Conservation (phyloP, 768 basidiomycete species). For the Boletus rubroflammeus region DNA sequence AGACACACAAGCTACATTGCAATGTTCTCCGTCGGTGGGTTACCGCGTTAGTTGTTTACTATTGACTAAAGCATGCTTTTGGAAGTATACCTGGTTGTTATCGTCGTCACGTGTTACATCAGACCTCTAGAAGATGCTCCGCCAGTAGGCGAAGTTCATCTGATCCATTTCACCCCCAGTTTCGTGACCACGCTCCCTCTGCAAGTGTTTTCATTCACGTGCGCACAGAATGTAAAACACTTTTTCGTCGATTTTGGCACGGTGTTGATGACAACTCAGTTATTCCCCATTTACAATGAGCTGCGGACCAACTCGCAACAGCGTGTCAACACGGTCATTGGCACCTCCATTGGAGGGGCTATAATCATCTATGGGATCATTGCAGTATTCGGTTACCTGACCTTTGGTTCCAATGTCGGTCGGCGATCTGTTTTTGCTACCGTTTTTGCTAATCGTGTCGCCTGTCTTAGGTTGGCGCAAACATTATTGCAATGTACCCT, state of each 20-base stretch:
- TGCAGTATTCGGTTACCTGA: conserved; percentile 85
- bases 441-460: conserved; percentile 1
- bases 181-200: conserved; percentile 89
- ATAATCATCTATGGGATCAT: conserved; percentile 85
- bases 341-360: conserved; percentile 81
- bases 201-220: conserved; percentile 90
- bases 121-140: conserved; percentile 64
- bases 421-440: neutral
- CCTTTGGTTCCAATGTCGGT: conserved; percentile 81
- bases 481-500: conserved; percentile 94
- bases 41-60: neutral
- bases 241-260: neutral
- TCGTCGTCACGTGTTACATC: conserved; percentile 80
- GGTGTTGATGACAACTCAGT: conserved; percentile 38
- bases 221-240: conserved; percentile 79
- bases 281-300: conserved; percentile 95
- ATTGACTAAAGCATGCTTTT: neutral
- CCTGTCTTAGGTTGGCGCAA: conserved; percentile 66
- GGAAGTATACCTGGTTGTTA: conserved; percentile 72
- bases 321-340: conserved; percentile 86
- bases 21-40: conserved; percentile 82
- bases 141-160: conserved; percentile 60
- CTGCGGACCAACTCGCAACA: conserved; percentile 73
- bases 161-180: conserved; percentile 70
- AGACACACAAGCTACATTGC: conserved; percentile 91